Conservation (phyloP, 352 stramenopile genomes). For the Sclerospora graminicola region DNA sequence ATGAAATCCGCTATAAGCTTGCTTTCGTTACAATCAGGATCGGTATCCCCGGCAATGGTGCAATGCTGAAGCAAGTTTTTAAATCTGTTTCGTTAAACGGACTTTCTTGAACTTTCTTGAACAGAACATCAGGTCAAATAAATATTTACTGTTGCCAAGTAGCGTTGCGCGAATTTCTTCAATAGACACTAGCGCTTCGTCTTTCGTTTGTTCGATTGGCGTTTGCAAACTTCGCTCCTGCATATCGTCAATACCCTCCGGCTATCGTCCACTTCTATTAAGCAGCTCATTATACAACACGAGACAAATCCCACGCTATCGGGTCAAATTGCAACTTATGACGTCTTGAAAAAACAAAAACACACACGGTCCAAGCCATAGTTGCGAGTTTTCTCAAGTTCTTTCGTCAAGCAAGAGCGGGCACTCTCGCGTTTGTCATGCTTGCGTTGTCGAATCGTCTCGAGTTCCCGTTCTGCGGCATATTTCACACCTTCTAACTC, state of each 20-base stretch:
- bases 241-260: no score
- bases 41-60: background rate
- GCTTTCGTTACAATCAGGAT: background rate
- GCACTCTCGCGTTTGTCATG: no score
- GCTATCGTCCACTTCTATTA: conserved; percentile 11
- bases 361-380: no score
- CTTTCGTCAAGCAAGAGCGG: no score
- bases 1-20: no score
- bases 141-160: conserved; percentile 3
- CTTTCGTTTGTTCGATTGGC: conserved; percentile 9
- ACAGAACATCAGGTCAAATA: conserved; percentile 29
- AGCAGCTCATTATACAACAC: conserved; percentile 7
- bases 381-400: no score
- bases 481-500: no score
- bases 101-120: conserved; percentile 8
- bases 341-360: no score
- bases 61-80: no score
- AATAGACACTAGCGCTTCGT: conserved; percentile 9
- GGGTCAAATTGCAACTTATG: conserved; percentile 12
- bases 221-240: no score
- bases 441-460: no score
- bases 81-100: conserved; percentile 22
- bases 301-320: background rate
- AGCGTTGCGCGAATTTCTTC: conserved; percentile 15
- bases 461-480: no score